Evolutionary conservation across 1,284 basidiomycete genomes (phyloP), one percentile per base, ranked within the genome.

Genomic region (Marasmius tenuissimus): DNA sequence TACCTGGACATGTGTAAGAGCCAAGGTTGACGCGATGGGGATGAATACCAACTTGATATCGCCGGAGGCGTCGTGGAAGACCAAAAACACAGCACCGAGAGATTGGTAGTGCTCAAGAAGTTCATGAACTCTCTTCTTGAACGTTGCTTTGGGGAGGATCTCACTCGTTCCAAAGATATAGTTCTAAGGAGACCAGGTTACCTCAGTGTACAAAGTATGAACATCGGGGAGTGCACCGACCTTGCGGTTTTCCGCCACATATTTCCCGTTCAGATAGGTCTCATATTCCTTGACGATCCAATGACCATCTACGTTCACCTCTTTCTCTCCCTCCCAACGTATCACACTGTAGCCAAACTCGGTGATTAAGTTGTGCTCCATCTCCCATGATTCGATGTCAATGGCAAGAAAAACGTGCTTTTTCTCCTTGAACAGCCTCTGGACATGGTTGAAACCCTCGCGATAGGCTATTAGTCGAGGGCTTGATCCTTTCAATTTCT

Each of bases 321-420:
- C 76, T 53, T 76, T 57, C 2, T 77, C 83, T 47, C 80, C 76
- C 54, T 83, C 78, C 86, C 87, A 92, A 11, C 75, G 78, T 20
- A 86, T 66, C 14, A 77, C 69, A 65, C 85, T 84, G 80, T 84
- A 93, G n/a, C 91, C 91, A 66, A 91, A 87, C 71, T 94, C 91
- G 33, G 89, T 92, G 66, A 92, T 77, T 22, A 87, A 63, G 0
- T 72, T 82, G 67, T 92, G 88, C 39, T 92, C 89, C 59, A 76
- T 75, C 69, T 93, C 92, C 89, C 90, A 93, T 11, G 82, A 83
- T 72, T 94, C 92, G 66, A 94, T 88, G 72, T 94, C 92, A 56
- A 93, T 74, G 12, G 91, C 85, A 67, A 83, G 81, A 89, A 90
- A 93, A 9, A 83, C 81, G 38, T 89, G 90, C 39, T 72, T 77